Base-by-base conservation (phyloP, 306 rosid genomes). In the Albizia julibrissin region DNA sequence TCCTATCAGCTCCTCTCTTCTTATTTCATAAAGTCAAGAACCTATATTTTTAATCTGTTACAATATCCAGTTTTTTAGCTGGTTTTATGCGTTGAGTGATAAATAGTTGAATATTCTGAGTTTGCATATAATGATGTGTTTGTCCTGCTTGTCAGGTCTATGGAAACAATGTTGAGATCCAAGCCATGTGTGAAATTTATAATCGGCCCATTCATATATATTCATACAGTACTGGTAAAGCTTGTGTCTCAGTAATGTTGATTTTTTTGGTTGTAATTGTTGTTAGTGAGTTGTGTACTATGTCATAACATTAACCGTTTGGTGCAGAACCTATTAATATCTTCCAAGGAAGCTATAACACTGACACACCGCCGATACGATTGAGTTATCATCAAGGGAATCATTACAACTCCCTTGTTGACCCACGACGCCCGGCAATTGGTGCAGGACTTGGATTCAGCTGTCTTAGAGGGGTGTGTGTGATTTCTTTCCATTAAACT, bases 381-480 rank as follows among this genome's bases (percentile, higher is more conserved):
- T 85, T 96, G 68, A 96, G 99, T 86, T 96, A 66, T 84, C 99
- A 96, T 82, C 94, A 93, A 10, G 97, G 99, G 54, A 93, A 96
- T 85, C 99, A 93, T 86, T 95, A 95, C 87, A 95, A 95, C 87
- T 92, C 99, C 79, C 97, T 95, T 72, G 91, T 95, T 90, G 99
- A 95, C 77, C 99, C 98, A 24, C 93, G 97, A 0, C 91, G 97
- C 80, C 70, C 85, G 75, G 67, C 97, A 65, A 82, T 92, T 70
- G 99, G 99, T 66, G 97, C 91, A 65, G 99, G 99, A 54, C 99
- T 95, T 82, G 99, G 99, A 43, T 92, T 93, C 85, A 87, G 97
- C 83, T 72, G 83, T 89, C 94, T 95, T 76, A 94, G 89, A 18
- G 99, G 94, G 88, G 97, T 95, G 70, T 33, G 91, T 81, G 34